Conservation (phyloP, 2,329 filamentous ascomycete species). For the Neonectria punicea region DNA sequence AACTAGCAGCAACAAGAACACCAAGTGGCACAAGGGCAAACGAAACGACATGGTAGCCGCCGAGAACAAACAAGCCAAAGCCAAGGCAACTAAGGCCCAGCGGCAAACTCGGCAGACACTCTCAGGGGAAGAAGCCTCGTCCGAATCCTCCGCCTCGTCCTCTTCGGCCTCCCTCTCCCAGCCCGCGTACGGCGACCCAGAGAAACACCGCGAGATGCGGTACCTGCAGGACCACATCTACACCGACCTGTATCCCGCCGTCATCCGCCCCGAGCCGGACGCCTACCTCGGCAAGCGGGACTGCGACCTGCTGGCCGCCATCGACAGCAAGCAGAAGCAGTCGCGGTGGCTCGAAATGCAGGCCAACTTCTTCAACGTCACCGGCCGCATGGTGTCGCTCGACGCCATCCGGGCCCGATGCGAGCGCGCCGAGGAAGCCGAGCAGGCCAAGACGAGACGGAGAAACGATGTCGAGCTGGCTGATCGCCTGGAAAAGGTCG, state of each 20-base stretch:
- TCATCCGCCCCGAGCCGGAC: constrained; percentile 35
- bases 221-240: constrained; percentile 49
- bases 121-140: constrained; percentile 44
- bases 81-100: constrained; percentile 26
- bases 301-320: constrained; percentile 49
- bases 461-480: constrained; percentile 15
- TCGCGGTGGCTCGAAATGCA: constrained; percentile 56
- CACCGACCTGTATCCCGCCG: constrained; percentile 44
- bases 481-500: constrained; percentile 22
- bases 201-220: constrained; percentile 39
- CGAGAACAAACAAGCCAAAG: constrained; percentile 36
- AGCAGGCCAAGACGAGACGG: constrained; percentile 10
- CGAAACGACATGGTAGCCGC: constrained; percentile 34
- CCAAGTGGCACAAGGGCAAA: constrained; percentile 33
- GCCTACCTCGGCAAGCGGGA: constrained; percentile 44
- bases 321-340: constrained; percentile 47
- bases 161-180: constrained; percentile 29
- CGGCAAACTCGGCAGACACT: constrained; percentile 20
- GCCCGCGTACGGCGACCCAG: constrained; percentile 28
- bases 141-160: constrained; percentile 20
- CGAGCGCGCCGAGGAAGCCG: constrained; percentile 42
- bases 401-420: constrained; percentile 50
- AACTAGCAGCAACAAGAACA: background rate
- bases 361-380: constrained; percentile 56
- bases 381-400: constrained; percentile 53